These are phyloP conservation scores for Aureobasidium sp. DNA, from an alignment of 2,329 filamentous ascomycete genomes.

Conservation along the genomic window DNA sequence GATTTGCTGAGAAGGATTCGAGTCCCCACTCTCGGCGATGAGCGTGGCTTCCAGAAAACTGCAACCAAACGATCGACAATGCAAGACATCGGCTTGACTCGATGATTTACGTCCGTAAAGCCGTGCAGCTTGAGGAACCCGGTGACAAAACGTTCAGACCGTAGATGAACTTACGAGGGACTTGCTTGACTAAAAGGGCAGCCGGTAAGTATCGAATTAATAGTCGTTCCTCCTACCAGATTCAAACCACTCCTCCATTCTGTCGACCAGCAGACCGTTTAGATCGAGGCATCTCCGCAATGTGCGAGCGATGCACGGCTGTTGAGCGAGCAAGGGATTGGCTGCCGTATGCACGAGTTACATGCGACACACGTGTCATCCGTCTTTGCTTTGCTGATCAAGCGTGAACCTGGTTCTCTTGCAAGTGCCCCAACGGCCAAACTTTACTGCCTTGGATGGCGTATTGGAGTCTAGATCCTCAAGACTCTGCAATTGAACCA, in stretches of 20 bases:
- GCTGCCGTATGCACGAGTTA: neutral
- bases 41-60: conserved; percentile 4
- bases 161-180: neutral
- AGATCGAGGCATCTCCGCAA: neutral
- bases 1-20: neutral
- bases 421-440: conserved; percentile 4
- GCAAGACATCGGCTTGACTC: conserved; percentile 7
- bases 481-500: neutral
- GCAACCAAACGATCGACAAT: neutral
- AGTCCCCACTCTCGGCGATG: neutral
- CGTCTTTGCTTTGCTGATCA: neutral
- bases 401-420: conserved; percentile 8
- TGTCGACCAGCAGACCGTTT: neutral
- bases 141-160: neutral
- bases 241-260: neutral
- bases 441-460: neutral
- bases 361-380: neutral
- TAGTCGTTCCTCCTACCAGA: conserved; percentile 7
- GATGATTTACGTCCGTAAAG: neutral
- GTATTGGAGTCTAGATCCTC: conserved; percentile 1
- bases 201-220: conserved; percentile 11
- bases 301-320: neutral
- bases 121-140: neutral
- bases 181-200: neutral
- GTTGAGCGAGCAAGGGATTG: neutral